Evolutionary conservation across 768 basidiomycete species (phyloP).

Genomic region (Rhodotorula taiwanensis): DNA sequence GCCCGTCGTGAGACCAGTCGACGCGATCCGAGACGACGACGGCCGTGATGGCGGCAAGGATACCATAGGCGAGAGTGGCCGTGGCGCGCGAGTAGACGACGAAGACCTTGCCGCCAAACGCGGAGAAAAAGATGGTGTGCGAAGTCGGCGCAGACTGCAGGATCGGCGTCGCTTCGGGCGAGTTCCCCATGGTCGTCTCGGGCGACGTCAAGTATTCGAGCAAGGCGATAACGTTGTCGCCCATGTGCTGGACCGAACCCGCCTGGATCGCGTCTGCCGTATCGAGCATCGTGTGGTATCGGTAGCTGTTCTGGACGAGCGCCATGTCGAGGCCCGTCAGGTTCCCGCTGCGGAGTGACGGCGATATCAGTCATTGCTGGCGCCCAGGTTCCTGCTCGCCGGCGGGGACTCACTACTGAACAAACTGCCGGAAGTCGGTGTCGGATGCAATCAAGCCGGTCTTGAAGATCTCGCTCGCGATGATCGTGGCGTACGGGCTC

Average conservation of each 20-base stretch:
- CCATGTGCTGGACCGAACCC: slow-evolving; percentile 86
- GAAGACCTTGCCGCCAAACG: slow-evolving; percentile 61
- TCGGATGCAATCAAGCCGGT: slow-evolving; percentile 85
- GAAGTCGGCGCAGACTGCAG: slow-evolving; percentile 56
- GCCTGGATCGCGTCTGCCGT: slow-evolving; percentile 7
- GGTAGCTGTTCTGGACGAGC: slow-evolving; percentile 79
- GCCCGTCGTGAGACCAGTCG: slow-evolving; percentile 22
- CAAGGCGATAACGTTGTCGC: slow-evolving; percentile 73
- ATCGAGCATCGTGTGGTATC: slow-evolving; percentile 62
- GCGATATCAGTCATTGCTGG: not conserved
- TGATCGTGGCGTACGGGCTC: slow-evolving; percentile 76
- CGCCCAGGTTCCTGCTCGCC: accelerated
- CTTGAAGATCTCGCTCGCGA: slow-evolving; percentile 86
- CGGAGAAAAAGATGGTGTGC: slow-evolving; percentile 62
- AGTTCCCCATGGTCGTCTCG: slow-evolving; percentile 47
- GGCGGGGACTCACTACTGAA: slow-evolving; percentile 53
- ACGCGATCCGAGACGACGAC: slow-evolving; percentile 37
- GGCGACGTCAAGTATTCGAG: slow-evolving; percentile 65
- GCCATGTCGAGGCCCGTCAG: slow-evolving; percentile 95
- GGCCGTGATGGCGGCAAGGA: slow-evolving; percentile 21
- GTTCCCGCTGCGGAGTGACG: slow-evolving; percentile 48
- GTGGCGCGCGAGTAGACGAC: slow-evolving; percentile 48
- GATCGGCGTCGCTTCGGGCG: slow-evolving; percentile 47
- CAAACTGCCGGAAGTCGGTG: slow-evolving; percentile 93
- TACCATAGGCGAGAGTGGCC: slow-evolving; percentile 35